Conservation (phyloP, 2,329 filamentous ascomycete species). For the Emergomyces pasteurianus region DNA sequence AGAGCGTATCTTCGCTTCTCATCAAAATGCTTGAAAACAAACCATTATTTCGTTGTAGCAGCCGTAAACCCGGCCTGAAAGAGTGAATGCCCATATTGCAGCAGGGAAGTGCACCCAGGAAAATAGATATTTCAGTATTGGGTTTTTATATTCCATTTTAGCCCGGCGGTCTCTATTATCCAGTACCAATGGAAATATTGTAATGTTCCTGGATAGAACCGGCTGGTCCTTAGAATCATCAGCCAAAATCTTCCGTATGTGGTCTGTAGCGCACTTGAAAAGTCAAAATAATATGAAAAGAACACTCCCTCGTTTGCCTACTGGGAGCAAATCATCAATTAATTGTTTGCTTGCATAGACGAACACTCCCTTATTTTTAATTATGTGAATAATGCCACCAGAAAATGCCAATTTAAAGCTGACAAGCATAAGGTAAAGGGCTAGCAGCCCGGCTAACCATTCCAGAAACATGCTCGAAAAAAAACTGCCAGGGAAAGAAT, state of each 20-base stretch:
- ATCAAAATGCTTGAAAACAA: too few species aligned
- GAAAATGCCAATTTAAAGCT: background rate
- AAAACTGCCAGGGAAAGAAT: background rate
- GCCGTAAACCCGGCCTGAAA: too few species aligned
- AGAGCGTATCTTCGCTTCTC: too few species aligned
- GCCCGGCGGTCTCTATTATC: background rate
- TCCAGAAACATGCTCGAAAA: background rate
- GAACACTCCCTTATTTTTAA: background rate
- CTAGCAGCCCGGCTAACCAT: background rate
- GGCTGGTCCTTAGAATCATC: background rate
- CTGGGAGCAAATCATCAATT: background rate
- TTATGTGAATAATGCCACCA: background rate
- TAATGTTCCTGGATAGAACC: background rate
- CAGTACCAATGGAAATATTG: background rate
- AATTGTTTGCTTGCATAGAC: background rate
- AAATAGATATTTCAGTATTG: too few species aligned
- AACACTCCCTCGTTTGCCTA: background rate
- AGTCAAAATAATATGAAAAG: background rate
- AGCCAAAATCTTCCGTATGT: background rate
- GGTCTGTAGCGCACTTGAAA: background rate
- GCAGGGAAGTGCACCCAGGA: background rate
- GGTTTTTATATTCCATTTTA: background rate
- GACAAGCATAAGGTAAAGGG: background rate
- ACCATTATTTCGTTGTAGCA: too few species aligned
- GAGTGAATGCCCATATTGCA: background rate